A percentile compares a stretch with the other conserved stretches of the same genome.
phyloP scores from a whole-genome alignment of 2,329 filamentous ascomycete genomes.

The Amylocarpus encephaloides region DNA sequence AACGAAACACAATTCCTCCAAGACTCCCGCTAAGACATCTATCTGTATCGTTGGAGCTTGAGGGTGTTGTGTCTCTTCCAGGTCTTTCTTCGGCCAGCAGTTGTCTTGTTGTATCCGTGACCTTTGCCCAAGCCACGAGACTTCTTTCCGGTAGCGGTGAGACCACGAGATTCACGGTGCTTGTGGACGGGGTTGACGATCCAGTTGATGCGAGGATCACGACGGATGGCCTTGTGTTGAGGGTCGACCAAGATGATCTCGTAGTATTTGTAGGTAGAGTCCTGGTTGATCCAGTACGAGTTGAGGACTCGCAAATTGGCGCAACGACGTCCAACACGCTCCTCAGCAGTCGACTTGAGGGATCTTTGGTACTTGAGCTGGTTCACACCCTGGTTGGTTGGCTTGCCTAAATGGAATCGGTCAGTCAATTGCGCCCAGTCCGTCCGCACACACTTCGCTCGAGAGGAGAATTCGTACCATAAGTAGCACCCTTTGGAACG shows the following conservation, averaged over 20 bases:
- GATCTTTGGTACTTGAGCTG: slow-evolving; percentile 99
- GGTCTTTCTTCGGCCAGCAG: slow-evolving; percentile 95
- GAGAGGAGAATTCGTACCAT: slow-evolving; percentile 58
- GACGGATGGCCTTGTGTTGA: slow-evolving; percentile 99
- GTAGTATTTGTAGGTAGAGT: slow-evolving; percentile 99
- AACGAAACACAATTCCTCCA: slow-evolving; percentile 21
- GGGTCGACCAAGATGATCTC: slow-evolving; percentile 99
- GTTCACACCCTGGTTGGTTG: slow-evolving; percentile 99
- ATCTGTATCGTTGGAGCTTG: slow-evolving; percentile 97
- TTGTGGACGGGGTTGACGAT: slow-evolving; percentile 99
- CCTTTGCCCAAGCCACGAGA: slow-evolving; percentile 99
- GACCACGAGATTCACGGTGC: slow-evolving; percentile 97
- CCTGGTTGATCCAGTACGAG: slow-evolving; percentile 99
- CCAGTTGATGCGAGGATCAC: slow-evolving; percentile 99
- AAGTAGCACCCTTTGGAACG: slow-evolving; percentile 95
- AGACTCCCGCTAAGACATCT: slow-evolving; percentile 34
- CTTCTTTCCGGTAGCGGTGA: slow-evolving; percentile 99
- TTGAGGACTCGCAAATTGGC: slow-evolving; percentile 99
- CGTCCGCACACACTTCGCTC: background rate
- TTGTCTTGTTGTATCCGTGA: slow-evolving; percentile 98
- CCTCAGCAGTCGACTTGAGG: slow-evolving; percentile 94
- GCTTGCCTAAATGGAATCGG: slow-evolving; percentile 66
- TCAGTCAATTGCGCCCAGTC: slow-evolving; percentile 12
- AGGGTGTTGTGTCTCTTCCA: slow-evolving; percentile 99
- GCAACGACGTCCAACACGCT: slow-evolving; percentile 98